Evolutionary conservation across 1,139 yeast species (phyloP).

Genomic region (Scheffersomyces cryptocercus): DNA sequence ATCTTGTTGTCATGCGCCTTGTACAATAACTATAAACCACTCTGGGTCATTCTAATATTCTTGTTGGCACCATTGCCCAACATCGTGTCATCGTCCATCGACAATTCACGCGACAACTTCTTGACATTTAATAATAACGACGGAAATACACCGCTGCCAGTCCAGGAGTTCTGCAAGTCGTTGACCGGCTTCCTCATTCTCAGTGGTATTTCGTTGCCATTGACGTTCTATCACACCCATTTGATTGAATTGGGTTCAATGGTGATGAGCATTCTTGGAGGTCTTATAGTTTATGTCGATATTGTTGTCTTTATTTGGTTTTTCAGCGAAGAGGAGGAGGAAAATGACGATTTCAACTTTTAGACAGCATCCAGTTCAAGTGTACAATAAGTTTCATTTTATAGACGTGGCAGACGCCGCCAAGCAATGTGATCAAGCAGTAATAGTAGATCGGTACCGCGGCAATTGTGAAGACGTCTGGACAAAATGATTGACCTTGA

Average conservation of each 20-base stretch:
- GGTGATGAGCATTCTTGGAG: conserved; percentile 69
- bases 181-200: conserved; percentile 66
- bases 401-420: no score
- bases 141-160: conserved; percentile 42
- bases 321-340: conserved; percentile 58
- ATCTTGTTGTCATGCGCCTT: conserved; percentile 74
- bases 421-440: no score
- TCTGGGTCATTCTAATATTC: conserved; percentile 66
- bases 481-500: no score
- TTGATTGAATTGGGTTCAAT: conserved; percentile 59
- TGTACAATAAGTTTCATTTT: conserved; percentile 4
- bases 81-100: conserved; percentile 43
- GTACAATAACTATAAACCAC: conserved; percentile 68
- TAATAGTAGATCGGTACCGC: no score
- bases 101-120: conserved; percentile 54
- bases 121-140: conserved; percentile 60
- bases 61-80: conserved; percentile 75
- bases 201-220: conserved; percentile 68
- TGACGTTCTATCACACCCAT: conserved; percentile 61
- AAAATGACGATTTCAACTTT: conserved; percentile 54
- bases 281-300: conserved; percentile 68
- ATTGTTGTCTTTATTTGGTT: conserved; percentile 71
- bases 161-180: conserved; percentile 61
- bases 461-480: no score
- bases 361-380: conserved; percentile 12